Evolutionary conservation across 2,329 filamentous ascomycete species (phyloP).

Genomic region (Hypocrella siamensis): DNA sequence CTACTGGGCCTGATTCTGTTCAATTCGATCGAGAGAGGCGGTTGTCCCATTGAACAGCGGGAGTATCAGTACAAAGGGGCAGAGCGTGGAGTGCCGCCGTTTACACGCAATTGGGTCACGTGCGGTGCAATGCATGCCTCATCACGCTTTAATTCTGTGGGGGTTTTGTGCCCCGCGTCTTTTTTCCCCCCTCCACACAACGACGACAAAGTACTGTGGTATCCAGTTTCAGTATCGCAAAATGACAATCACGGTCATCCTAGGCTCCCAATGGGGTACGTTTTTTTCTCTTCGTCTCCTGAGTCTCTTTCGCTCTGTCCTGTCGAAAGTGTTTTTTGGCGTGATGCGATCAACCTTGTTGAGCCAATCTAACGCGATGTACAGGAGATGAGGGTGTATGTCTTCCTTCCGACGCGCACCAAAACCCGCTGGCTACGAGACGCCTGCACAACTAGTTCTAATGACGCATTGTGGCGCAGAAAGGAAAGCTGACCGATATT

Average conservation of each 20-base stretch:
- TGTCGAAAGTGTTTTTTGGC: conserved; percentile 7
- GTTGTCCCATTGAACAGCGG: too few species aligned
- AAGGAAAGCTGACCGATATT: conserved; percentile 22
- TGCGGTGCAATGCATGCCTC: too few species aligned
- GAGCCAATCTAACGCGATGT: conserved; percentile 8
- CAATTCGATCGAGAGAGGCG: too few species aligned
- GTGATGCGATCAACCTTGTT: not conserved
- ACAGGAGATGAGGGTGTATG: conserved; percentile 19
- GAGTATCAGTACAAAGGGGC: too few species aligned
- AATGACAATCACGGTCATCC: not conserved
- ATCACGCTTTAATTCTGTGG: too few species aligned
- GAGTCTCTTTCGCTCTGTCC: conserved; percentile 5
- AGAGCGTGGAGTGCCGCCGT: too few species aligned
- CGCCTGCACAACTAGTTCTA: conserved; percentile 4
- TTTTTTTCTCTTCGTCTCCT: conserved; percentile 6
- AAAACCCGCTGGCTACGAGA: conserved; percentile 1
- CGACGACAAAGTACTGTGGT: too few species aligned
- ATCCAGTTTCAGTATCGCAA: too few species aligned
- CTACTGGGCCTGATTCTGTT: too few species aligned
- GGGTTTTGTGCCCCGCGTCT: too few species aligned
- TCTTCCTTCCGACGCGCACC: conserved; percentile 2
- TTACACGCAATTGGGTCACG: too few species aligned
- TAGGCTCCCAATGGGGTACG: conserved; percentile 22
- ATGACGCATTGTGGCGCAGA: conserved; percentile 10
- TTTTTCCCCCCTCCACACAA: too few species aligned